Evolutionary conservation across 2,329 filamentous ascomycete genomes (phyloP).

Genomic region (Dothiorella sarmentorum): DNA sequence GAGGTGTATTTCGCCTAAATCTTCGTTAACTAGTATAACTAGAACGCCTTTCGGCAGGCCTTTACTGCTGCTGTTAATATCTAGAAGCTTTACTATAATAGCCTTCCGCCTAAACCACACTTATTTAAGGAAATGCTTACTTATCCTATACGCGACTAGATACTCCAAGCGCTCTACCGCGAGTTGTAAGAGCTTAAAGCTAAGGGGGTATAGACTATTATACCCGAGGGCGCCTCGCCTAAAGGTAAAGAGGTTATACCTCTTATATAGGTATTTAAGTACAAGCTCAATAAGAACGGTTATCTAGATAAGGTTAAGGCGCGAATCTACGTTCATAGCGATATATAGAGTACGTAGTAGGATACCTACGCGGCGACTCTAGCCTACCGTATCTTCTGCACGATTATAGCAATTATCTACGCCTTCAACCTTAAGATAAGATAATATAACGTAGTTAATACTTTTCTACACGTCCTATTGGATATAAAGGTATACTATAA

Average conservation of each 20-base stretch:
- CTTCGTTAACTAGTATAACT: too few relatives aligned
- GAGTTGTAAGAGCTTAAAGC: too few relatives aligned
- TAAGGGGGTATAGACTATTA: too few relatives aligned
- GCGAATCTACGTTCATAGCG: constrained; percentile 19
- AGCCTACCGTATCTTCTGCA: constrained; percentile 19
- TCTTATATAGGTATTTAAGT: constrained; percentile 21
- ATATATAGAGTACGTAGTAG: constrained; percentile 16
- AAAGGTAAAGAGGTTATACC: constrained; percentile 17
- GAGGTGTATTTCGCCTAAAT: too few relatives aligned
- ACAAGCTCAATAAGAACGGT: constrained; percentile 22
- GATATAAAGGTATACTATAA: constrained; percentile 18
- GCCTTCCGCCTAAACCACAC: too few relatives aligned
- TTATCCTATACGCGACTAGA: too few relatives aligned
- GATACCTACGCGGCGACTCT: constrained; percentile 23
- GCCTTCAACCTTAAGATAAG: constrained; percentile 22
- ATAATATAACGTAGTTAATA: constrained; percentile 25
- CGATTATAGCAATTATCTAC: constrained; percentile 23
- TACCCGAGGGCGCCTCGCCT: not conserved
- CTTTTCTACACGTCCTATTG: constrained; percentile 25
- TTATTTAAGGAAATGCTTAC: too few relatives aligned
- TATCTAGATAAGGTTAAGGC: constrained; percentile 23
- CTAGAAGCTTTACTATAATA: too few relatives aligned
- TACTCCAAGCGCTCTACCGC: too few relatives aligned
- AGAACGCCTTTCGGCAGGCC: too few relatives aligned
- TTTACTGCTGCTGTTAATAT: too few relatives aligned